A percentile compares a stretch with the other conserved stretches of the same genome.
Evolutionary conservation across 306 rosid genomes (phyloP).

Genomic region (Lathyrus aphaca): DNA sequence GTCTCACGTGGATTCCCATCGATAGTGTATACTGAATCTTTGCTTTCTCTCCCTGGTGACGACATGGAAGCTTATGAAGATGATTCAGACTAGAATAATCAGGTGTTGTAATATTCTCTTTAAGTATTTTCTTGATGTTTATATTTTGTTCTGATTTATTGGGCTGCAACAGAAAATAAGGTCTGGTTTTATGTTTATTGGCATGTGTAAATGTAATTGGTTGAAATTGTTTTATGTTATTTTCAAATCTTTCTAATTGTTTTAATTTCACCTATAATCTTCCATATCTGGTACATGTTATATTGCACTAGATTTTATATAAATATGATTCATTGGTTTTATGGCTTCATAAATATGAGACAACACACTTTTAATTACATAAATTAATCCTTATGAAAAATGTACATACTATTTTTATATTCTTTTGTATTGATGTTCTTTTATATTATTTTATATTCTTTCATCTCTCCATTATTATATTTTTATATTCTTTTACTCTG

Average conservation of each 20-base stretch:
- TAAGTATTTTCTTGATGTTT: not conserved
- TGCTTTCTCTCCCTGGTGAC: slow-evolving; percentile 31
- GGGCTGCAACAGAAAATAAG: not conserved
- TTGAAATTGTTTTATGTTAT: not conserved
- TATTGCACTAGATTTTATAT: not conserved
- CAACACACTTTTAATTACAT: no score
- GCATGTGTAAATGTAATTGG: not conserved
- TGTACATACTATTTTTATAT: no score
- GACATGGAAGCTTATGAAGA: not conserved
- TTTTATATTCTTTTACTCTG: no score
- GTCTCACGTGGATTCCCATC: not conserved
- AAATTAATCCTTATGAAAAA: no score
- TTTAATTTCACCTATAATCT: not conserved
- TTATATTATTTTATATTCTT: no score
- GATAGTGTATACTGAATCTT: slow-evolving; percentile 23
- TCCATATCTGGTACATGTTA: not conserved
- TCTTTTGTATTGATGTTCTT: no score
- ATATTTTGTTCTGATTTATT: not conserved
- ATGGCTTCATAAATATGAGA: no score
- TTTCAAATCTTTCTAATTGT: not conserved
- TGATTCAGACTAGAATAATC: not conserved
- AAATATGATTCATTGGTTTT: no score
- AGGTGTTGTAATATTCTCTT: not conserved
- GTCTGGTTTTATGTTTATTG: not conserved
- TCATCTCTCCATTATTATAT: no score